phyloP scores from a whole-genome alignment of 345 rosid genomes.

The Isatis tinctoria region DNA sequence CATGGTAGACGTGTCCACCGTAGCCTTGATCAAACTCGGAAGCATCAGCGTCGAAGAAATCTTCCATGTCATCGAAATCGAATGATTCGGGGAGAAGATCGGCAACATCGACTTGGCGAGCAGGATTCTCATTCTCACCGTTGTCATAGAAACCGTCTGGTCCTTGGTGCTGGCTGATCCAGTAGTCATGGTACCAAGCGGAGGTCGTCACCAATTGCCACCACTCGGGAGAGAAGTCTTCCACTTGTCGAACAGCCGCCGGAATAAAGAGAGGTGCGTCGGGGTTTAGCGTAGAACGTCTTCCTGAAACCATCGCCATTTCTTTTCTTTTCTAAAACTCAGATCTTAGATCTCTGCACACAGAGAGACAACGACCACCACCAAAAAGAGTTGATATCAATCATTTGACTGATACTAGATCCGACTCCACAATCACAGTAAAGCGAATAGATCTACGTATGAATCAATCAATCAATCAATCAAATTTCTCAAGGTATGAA shows the following conservation, averaged over 20 bases:
- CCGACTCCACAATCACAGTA: not conserved
- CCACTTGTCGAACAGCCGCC: conserved; percentile 72
- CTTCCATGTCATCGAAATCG: conserved; percentile 57
- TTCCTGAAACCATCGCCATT: conserved; percentile 81
- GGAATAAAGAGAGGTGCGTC: conserved; percentile 86
- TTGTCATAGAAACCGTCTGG: conserved; percentile 54
- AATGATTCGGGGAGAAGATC: conserved; percentile 63
- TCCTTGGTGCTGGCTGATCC: conserved; percentile 72
- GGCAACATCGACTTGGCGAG: conserved; percentile 33
- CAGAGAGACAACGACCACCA: not conserved
- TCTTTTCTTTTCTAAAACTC: not conserved
- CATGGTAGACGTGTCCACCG: conserved; percentile 10
- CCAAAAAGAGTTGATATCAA: not conserved
- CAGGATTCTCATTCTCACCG: conserved; percentile 28
- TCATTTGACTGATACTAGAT: not conserved
- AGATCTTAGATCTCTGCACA: conserved; percentile 15
- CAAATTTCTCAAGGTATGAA: not conserved
- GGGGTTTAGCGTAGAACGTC: conserved; percentile 74
- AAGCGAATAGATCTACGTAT: not conserved
- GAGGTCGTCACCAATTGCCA: conserved; percentile 85
- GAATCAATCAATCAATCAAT: not conserved
- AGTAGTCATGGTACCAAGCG: conserved; percentile 72
- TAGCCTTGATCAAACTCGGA: conserved; percentile 40
- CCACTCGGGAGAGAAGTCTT: conserved; percentile 96
- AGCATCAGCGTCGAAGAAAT: conserved; percentile 38